Base-by-base conservation (phyloP, 495 filamentous ascomycete species). In the Hyaloscypha finlandica region DNA sequence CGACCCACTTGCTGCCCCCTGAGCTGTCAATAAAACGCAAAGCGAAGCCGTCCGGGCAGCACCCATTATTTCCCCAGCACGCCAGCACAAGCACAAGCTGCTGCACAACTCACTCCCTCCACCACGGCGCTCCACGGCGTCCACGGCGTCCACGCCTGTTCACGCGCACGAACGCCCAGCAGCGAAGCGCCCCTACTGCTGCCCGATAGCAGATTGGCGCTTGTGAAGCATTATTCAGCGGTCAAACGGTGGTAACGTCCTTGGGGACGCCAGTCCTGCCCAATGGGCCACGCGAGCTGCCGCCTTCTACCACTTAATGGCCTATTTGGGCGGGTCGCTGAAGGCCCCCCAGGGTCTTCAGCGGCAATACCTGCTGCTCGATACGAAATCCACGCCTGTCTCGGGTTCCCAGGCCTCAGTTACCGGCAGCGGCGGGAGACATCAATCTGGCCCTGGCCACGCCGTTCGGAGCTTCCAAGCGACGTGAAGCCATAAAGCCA, bases 11-110 rank as follows among this genome's bases (percentile, higher is more conserved):
- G 25, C 4, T 16, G 39, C 39, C 30, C 33, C 68, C 68, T 70
- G 68, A 66, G 22, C 42, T 66, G 55, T 70, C 68, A 70, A 70
- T 69, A 69, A 69, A 57, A 35, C 51, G 48, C 6, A 51, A 20
- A 56, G 30, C 53, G 11, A 48, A 56, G 20, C 53, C 54, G 31
- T 45, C 29, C 54, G 63, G 55, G 29, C 12, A 65, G 33, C 53
- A 59, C 37, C 63, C 63, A 65, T 37, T 42, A 25, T n/a, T 51
- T 11, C n/a, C 29, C 39, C 62, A 56, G 45, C 59, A 37, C 22
- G 51, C 35, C 33, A 19, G 12, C 25, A 25, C 25, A 25, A 25
- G 25, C 25, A 25, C 1, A n/a, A 37, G 33, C 33, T 37, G 8
- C 35, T 12, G 6, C 35, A 37, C 35, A 6, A 37, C 35, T 37